phyloP scores from a whole-genome alignment of 108 stramenopile species.

The Pinguiococcus pyrenoidosus region DNA sequence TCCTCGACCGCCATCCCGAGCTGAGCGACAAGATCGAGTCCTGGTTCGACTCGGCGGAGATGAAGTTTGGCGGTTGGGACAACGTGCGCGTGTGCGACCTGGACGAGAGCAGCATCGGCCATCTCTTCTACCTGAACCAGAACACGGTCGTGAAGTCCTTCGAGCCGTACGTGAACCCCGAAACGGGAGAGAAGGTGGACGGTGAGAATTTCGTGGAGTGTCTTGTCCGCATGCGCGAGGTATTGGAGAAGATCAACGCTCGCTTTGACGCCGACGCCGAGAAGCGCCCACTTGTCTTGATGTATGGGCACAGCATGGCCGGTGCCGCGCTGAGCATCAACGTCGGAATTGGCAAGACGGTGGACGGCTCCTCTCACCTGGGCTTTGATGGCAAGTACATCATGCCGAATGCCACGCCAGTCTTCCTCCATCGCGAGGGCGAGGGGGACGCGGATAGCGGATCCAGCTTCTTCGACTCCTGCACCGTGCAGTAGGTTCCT shows the following conservation, averaged over 20 bases:
- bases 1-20: background rate
- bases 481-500: too few species aligned
- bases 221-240: background rate
- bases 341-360: background rate
- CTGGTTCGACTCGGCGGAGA: background rate
- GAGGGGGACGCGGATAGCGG: too few species aligned
- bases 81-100: background rate
- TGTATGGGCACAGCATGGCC: constrained; percentile 1
- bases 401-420: background rate
- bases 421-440: too few species aligned
- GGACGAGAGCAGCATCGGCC: background rate
- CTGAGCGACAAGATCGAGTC: background rate
- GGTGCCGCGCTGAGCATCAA: background rate
- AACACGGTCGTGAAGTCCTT: background rate
- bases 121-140: background rate
- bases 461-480: too few species aligned
- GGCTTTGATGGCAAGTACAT: constrained; percentile 1
- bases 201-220: background rate
- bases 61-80: background rate
- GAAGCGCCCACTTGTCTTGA: background rate
- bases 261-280: too few species aligned
- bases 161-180: background rate
- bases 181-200: background rate
- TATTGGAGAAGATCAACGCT: background rate
- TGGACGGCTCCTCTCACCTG: background rate